Base-by-base conservation (phyloP, 441 rosid genomes). In the Pelargonium fulgidum region DNA sequence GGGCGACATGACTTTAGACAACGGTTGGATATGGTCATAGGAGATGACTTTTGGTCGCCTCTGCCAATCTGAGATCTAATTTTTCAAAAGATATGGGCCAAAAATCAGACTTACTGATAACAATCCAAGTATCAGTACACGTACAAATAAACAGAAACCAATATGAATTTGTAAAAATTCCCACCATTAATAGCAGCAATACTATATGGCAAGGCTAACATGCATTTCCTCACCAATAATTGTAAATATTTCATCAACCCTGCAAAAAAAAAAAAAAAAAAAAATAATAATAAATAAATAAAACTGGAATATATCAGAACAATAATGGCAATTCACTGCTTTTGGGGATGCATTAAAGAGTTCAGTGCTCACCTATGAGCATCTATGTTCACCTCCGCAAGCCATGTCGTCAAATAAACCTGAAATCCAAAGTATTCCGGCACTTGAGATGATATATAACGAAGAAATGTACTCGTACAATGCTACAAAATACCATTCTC, bases 401-500 rank as follows among this genome's bases (percentile, higher is more conserved):
- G 87, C 98, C 96, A 91, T 47, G 95, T 80, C 26, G 92, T 87
- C 70, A 93, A 77, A 82, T 85, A 85, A 26, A 85, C 85, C 92
- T 89, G 83, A 69, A 78, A 73, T 3, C 9, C 69, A 75, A 73
- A 14, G 16, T 56, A 62, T 20, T 61, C 11, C 48, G 64, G 14
- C 19, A 59, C 41, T 52, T 61, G 22, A 62, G 29, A 5, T n/a
- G 17, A 10, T 24, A 52, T 44, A 10, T 41, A 45, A 19, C 9
- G 41, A 36, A 62, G 47, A 0, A 9, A 62, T 7, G 33, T 71
- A 33, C 17, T 48, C 29, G 62, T 14, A 29, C 9, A 10, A 70
- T 24, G 48, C 44, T 16, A 26, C 33, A 26, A 26, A 26, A 26
- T 26, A 26, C 33, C 39, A 33, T 33, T 45, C n/a, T 45, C n/a